Evolutionary conservation across 371 early-diverging fungal species (phyloP).

Genomic region (Funneliformis caledonium): DNA sequence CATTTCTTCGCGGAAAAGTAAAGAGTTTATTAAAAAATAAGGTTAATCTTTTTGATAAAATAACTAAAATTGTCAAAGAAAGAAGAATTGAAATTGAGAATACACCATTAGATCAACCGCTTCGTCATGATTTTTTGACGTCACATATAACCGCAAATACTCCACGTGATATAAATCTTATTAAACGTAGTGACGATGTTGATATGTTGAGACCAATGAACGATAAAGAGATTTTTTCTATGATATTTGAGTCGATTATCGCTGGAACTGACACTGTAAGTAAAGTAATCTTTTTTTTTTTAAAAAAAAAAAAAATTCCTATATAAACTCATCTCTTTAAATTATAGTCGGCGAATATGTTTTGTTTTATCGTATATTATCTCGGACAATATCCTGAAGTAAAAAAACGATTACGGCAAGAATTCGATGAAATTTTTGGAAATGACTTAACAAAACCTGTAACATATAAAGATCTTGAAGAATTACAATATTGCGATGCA

Average conservation of each 20-base stretch:
- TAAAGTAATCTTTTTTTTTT: neutral
- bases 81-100: no score
- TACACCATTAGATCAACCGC: neutral
- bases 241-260: neutral
- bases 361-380: no score
- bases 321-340: no score
- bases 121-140: neutral
- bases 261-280: neutral
- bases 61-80: neutral
- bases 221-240: neutral
- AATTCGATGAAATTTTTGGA: slow-evolving; percentile 10
- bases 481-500: no score
- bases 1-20: neutral
- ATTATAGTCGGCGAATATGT: slow-evolving; percentile 13
- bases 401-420: neutral
- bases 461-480: no score
- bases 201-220: neutral
- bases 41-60: slow-evolving; percentile 1
- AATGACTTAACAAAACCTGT: slow-evolving; percentile 16
- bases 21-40: neutral
- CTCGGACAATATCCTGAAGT: no score
- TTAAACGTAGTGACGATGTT: neutral
- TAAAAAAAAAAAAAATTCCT: neutral
- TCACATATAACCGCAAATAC: slow-evolving; percentile 21
- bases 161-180: neutral